Conservation (phyloP, 805 yeast species). For the Kodamaea laetipori region DNA sequence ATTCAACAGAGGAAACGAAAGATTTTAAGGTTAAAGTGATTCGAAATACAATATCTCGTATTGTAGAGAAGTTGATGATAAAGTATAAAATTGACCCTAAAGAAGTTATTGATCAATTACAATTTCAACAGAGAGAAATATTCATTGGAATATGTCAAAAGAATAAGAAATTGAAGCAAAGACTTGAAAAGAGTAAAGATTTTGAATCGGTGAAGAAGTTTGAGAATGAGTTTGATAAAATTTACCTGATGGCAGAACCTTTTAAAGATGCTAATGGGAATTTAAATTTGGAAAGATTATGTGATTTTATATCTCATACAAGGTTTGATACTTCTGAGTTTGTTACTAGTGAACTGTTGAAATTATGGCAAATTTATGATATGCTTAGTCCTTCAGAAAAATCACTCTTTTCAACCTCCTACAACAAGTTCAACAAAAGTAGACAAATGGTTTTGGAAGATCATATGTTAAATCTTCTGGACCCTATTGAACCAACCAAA, state of each 20-base stretch:
- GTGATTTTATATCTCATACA: slow-evolving; percentile 9
- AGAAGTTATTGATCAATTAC: not conserved
- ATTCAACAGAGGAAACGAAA: not conserved
- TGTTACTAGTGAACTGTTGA: not conserved
- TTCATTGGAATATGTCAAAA: slow-evolving; percentile 10
- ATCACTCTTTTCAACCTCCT: slow-evolving; percentile 25
- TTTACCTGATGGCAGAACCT: not conserved
- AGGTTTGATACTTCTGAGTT: not conserved
- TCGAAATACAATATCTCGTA: not conserved
- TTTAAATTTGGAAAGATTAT: slow-evolving; percentile 9
- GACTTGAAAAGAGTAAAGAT: not conserved
- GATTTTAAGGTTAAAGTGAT: slow-evolving; percentile 12
- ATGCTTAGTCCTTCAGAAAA: slow-evolving; percentile 13
- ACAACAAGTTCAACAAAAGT: slow-evolving; percentile 23
- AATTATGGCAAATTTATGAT: slow-evolving; percentile 28
- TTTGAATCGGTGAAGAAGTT: not conserved
- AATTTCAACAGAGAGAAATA: not conserved
- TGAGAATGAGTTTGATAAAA: not conserved
- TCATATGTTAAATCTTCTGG: slow-evolving; percentile 21
- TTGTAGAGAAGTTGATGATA: not conserved
- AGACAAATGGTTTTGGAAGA: slow-evolving; percentile 35
- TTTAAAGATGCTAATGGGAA: slow-evolving; percentile 5
- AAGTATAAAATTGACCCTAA: not conserved
- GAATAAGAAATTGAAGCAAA: not conserved
- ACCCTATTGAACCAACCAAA: slow-evolving; percentile 13